Evolutionary conservation across 331 rosid genomes (phyloP).

Genomic region (Pyrus hybrid): DNA sequence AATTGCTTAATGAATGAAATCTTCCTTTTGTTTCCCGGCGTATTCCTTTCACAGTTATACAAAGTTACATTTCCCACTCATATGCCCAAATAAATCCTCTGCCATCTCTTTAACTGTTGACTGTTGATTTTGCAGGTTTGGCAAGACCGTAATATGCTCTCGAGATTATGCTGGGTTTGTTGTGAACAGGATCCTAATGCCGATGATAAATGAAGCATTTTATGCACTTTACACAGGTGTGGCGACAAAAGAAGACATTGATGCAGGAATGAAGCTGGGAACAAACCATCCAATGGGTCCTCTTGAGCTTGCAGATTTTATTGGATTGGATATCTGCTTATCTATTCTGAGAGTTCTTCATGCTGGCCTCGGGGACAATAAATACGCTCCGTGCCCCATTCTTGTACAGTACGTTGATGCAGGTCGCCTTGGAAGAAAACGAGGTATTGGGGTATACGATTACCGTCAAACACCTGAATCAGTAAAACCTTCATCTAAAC

Average conservation of each 20-base stretch:
- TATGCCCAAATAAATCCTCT: background rate
- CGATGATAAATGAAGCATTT: constrained; percentile 91
- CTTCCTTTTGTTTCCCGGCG: background rate
- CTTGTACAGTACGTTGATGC: constrained; percentile 81
- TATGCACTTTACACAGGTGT: constrained; percentile 58
- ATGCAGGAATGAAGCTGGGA: constrained; percentile 79
- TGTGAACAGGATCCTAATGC: constrained; percentile 83
- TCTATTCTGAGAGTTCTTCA: constrained; percentile 87
- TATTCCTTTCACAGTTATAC: background rate
- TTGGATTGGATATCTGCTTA: constrained; percentile 79
- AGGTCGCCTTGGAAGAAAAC: constrained; percentile 67
- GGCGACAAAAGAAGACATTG: constrained; percentile 81
- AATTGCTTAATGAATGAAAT: background rate
- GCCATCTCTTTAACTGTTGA: background rate
- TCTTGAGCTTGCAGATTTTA: constrained; percentile 80
- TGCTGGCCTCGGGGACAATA: constrained; percentile 64
- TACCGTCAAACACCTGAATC: constrained; percentile 25
- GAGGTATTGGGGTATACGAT: constrained; percentile 66
- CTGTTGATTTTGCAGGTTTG: constrained; percentile 42
- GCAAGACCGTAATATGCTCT: constrained; percentile 67
- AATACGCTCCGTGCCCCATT: constrained; percentile 82
- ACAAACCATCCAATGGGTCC: constrained; percentile 96
- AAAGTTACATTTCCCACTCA: background rate
- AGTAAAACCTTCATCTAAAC: constrained; percentile 36
- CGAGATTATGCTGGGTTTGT: constrained; percentile 82